phyloP scores from a whole-genome alignment of 1,139 yeast genomes.

The Zygosaccharomyces sapae region DNA sequence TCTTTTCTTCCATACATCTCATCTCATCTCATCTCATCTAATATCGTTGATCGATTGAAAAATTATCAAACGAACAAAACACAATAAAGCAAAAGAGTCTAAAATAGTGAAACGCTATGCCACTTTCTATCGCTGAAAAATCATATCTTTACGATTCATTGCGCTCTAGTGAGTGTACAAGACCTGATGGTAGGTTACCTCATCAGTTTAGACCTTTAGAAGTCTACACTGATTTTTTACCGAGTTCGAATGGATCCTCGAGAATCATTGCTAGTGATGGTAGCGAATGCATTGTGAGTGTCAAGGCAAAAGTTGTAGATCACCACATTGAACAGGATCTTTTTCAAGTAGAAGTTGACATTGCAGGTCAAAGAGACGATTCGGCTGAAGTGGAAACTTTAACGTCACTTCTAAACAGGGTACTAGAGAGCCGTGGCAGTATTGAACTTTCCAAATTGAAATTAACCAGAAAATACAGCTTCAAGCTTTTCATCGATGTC shows the following conservation, averaged over 20 bases:
- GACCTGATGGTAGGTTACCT: conserved; percentile 76
- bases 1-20: not conserved
- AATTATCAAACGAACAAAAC: conserved; percentile 1
- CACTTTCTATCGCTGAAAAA: conserved; percentile 80
- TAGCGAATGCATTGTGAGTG: conserved; percentile 85
- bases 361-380: conserved; percentile 69
- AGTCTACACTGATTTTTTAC: conserved; percentile 73
- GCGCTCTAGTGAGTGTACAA: conserved; percentile 53
- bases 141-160: conserved; percentile 75
- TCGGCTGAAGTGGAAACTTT: conserved; percentile 58
- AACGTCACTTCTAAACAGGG: conserved; percentile 46
- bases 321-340: conserved; percentile 42
- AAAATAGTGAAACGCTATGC: conserved; percentile 40
- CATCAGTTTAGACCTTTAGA: conserved; percentile 82
- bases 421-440: conserved; percentile 30
- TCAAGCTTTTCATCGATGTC: conserved; percentile 72
- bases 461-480: conserved; percentile 70
- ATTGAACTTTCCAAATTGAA: conserved; percentile 46
- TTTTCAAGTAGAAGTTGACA: conserved; percentile 73
- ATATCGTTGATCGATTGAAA: not conserved
- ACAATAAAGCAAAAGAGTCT: not conserved
- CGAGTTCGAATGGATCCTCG: conserved; percentile 88
- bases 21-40: not conserved
- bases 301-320: conserved; percentile 78
- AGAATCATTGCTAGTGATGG: conserved; percentile 84